Percentiles rank a stretch among this genome's conserved stretches.
phyloP scores from a whole-genome alignment of 306 rosid species.

The Neltuma alba region DNA sequence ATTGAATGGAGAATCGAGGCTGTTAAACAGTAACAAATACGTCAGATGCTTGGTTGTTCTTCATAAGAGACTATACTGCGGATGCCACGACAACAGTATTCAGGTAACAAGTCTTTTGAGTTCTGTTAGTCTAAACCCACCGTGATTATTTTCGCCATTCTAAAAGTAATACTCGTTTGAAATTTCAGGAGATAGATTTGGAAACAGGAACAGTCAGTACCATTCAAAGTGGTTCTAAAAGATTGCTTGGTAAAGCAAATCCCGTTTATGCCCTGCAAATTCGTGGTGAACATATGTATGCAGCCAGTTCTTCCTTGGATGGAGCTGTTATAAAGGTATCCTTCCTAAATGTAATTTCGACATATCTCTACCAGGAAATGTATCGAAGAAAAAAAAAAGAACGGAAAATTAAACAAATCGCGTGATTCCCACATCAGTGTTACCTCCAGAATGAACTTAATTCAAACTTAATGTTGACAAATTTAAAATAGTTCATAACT shows the following conservation, averaged over 20 bases:
- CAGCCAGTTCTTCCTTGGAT: conserved; percentile 72
- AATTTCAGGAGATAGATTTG: conserved; percentile 78
- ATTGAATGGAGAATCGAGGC: conserved; percentile 62
- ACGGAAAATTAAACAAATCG: neutral
- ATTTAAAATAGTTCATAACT: neutral
- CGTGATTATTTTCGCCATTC: conserved; percentile 26
- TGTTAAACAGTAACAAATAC: conserved; percentile 63
- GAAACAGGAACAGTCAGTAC: conserved; percentile 61
- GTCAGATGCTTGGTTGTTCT: conserved; percentile 78
- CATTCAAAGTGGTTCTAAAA: conserved; percentile 73
- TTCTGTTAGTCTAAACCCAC: conserved; percentile 15
- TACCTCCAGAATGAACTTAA: neutral
- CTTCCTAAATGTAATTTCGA: neutral
- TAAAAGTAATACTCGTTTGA: conserved; percentile 25
- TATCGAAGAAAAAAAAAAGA: neutral
- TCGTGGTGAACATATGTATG: conserved; percentile 63
- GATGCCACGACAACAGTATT: conserved; percentile 85
- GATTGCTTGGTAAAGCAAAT: conserved; percentile 73
- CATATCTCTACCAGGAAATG: neutral
- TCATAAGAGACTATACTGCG: conserved; percentile 70
- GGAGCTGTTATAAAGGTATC: conserved; percentile 83
- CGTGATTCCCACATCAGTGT: neutral
- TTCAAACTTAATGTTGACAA: neutral
- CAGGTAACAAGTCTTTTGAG: conserved; percentile 57
- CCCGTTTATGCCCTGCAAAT: conserved; percentile 73